Base-by-base conservation (phyloP, 2,329 filamentous ascomycete species). In the Cytospora mali region DNA sequence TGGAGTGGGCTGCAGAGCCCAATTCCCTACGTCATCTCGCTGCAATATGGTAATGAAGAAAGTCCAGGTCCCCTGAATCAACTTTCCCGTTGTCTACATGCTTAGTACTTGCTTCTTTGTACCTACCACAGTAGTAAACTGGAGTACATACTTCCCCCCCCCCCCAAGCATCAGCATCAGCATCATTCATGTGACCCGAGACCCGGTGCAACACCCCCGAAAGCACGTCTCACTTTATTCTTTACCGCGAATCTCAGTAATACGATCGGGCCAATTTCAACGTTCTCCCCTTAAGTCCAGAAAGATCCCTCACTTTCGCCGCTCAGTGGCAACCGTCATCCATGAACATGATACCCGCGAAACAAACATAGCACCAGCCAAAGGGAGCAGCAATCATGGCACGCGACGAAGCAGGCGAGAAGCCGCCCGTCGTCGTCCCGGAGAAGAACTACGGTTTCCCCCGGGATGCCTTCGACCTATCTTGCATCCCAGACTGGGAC, bases 401-500 rank as follows among this genome's bases (percentile, higher is more conserved):
- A 18, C 54, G 52, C 49, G 66, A 67, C 21, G 56, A 66, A 21
- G 42, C 63, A 2, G 55, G 64, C 48, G 49, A 60, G 3, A 52
- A 54, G 10, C 61, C 66, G 49, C 64, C 66, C n/a, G 64, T 71
- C 56, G 48, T 55, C 7, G 39, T 74, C 4, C 73, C 72, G 1
- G 62, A 75, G 50, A 73, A 74, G 62, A 71, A 74, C 46, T 86
- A 87, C 67, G 88, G 87, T 68, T 88, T 87, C 71, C 80, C 83
- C 6, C 72, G 79, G 48, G 81, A 88, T 67, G 85, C 84, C 52
- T 93, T 89, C 77, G 89, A 95, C 74, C 80, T 84, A 65, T 81
- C 82, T 18, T 79, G 78, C 42, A 82, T 97, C 23, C 93, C 93
- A n/a, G 93, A 97, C 75, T 86, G 82, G 75, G 84, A 93, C 73